These are phyloP conservation scores for Arthroderma sp. DNA, from an alignment of 2,329 filamentous ascomycete genomes.

Conservation along the genomic window DNA sequence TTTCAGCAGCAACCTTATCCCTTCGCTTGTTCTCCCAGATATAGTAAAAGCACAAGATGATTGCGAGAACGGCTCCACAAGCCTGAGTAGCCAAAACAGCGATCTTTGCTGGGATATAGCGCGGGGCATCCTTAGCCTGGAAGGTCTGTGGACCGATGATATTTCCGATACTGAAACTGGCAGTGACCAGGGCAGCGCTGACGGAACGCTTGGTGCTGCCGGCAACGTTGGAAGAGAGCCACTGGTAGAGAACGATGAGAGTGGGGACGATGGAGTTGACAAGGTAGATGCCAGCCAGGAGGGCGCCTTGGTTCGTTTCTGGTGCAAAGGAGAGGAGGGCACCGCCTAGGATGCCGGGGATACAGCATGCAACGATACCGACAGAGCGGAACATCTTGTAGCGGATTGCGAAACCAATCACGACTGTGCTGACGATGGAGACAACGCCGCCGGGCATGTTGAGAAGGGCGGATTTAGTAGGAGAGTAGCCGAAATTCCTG, in stretches of 20 bases:
- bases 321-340: slow-evolving; percentile 27
- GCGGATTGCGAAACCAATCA: slow-evolving; percentile 30
- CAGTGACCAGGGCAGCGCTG: slow-evolving; percentile 34
- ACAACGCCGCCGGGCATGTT: slow-evolving; percentile 36
- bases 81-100: slow-evolving; percentile 9
- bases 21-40: slow-evolving; percentile 23
- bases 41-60: slow-evolving; percentile 20
- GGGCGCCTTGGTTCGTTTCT: slow-evolving; percentile 28
- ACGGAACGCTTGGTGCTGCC: slow-evolving; percentile 41
- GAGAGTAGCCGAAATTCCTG: slow-evolving; percentile 33
- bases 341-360: slow-evolving; percentile 18
- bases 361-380: slow-evolving; percentile 31
- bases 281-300: slow-evolving; percentile 30
- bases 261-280: slow-evolving; percentile 23
- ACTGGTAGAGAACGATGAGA: slow-evolving; percentile 25
- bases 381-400: slow-evolving; percentile 30
- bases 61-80: slow-evolving; percentile 13
- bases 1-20: slow-evolving; percentile 16
- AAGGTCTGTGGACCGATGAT: slow-evolving; percentile 38
- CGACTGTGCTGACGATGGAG: slow-evolving; percentile 28
- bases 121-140: slow-evolving; percentile 30
- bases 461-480: slow-evolving; percentile 33
- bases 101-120: slow-evolving; percentile 9
- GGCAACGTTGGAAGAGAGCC: slow-evolving; percentile 37
- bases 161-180: slow-evolving; percentile 35